Conservation (phyloP, 345 rosid species). For the Erysimum cheiranthoides region DNA sequence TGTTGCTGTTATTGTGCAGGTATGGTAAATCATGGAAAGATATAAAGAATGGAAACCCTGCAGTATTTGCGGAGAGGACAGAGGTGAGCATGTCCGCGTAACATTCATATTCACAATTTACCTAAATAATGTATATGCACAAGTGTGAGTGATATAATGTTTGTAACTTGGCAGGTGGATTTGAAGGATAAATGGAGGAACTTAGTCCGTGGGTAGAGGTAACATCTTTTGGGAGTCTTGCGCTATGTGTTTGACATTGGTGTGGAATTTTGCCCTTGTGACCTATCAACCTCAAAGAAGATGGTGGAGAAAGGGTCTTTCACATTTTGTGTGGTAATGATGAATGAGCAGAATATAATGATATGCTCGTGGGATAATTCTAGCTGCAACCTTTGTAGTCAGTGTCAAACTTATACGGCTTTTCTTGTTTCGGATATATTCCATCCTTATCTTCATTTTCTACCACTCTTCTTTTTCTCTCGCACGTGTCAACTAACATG, state of each 20-base stretch:
- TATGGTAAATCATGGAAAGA: conserved; percentile 43
- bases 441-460: conserved; percentile 37
- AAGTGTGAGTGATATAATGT: conserved; percentile 26
- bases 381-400: conserved; percentile 31
- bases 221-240: conserved; percentile 3
- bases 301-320: conserved; percentile 25
- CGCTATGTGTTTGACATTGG: conserved; percentile 15
- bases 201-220: conserved; percentile 33
- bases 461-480: conserved; percentile 20
- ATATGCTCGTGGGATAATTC: conserved; percentile 23
- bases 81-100: conserved; percentile 29
- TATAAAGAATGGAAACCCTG: conserved; percentile 41
- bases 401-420: conserved; percentile 43
- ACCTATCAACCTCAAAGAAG: conserved; percentile 20
- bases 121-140: neutral
- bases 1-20: conserved; percentile 30
- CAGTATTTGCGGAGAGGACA: conserved; percentile 38
- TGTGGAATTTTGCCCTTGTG: conserved; percentile 2
- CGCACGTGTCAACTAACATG: conserved; percentile 38
- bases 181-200: conserved; percentile 48
- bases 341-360: conserved; percentile 33
- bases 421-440: conserved; percentile 37
- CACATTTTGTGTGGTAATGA: conserved; percentile 34
- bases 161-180: conserved; percentile 36
- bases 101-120: conserved; percentile 15